These are phyloP conservation scores for Dactylellina parvicollis DNA, from an alignment of 2,329 filamentous ascomycete genomes.

Conservation along the genomic window DNA sequence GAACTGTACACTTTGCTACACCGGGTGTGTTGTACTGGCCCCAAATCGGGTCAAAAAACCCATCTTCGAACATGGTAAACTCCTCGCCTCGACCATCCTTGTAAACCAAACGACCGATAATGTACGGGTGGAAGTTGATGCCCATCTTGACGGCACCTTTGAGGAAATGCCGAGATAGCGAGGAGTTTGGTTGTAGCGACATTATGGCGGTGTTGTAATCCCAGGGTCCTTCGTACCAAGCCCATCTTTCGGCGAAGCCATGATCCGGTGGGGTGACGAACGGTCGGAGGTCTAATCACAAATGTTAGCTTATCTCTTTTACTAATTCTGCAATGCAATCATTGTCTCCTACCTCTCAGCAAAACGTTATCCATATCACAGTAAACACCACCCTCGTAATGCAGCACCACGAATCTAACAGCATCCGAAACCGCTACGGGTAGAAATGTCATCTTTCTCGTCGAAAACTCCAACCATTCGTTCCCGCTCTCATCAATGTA, in stretches of 20 bases:
- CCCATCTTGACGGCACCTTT: slow-evolving; percentile 69
- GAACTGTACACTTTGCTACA: slow-evolving; percentile 67
- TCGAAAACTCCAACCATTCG: slow-evolving; percentile 67
- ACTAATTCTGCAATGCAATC: neutral
- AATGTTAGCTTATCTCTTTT: slow-evolving; percentile 8
- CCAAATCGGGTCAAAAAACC: slow-evolving; percentile 69
- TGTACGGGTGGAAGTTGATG: slow-evolving; percentile 68
- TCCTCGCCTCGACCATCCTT: slow-evolving; percentile 68
- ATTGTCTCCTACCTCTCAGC: slow-evolving; percentile 60
- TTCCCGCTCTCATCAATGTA: slow-evolving; percentile 65
- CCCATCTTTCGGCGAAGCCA: slow-evolving; percentile 69
- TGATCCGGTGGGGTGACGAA: slow-evolving; percentile 66
- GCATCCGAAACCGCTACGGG: slow-evolving; percentile 69
- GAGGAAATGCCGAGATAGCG: slow-evolving; percentile 67
- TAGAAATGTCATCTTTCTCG: slow-evolving; percentile 69
- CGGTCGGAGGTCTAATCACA: slow-evolving; percentile 65
- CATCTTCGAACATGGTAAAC: slow-evolving; percentile 69
- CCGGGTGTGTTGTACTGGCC: slow-evolving; percentile 68
- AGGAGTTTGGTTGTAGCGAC: slow-evolving; percentile 68
- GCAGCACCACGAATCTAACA: slow-evolving; percentile 67
- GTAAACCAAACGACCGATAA: slow-evolving; percentile 69
- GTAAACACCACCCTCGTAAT: slow-evolving; percentile 67
- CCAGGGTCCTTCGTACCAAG: slow-evolving; percentile 65
- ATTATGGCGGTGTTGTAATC: slow-evolving; percentile 70
- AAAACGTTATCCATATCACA: slow-evolving; percentile 69